phyloP scores from a whole-genome alignment of 1,284 basidiomycete species.

The Marasmius oreades region DNA sequence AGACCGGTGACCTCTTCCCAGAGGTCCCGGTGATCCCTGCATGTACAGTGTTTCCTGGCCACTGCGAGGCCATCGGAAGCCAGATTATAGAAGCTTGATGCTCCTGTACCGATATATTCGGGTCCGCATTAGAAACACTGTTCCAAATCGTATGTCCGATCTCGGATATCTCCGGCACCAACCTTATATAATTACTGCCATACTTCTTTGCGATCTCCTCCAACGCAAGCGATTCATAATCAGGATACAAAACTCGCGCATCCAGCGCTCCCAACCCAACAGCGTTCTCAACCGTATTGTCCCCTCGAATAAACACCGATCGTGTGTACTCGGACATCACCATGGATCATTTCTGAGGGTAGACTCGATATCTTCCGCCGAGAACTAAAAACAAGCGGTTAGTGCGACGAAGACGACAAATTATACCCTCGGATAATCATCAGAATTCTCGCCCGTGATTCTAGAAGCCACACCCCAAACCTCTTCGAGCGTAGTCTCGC shows the following conservation, averaged over 20 bases:
- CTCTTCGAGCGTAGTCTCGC: background rate
- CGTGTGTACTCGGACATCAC: background rate
- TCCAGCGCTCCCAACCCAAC: background rate
- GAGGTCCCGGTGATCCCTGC: too few relatives aligned
- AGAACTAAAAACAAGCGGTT: too few relatives aligned
- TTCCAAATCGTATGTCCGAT: too few relatives aligned
- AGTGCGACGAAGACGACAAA: too few relatives aligned
- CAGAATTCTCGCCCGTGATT: background rate
- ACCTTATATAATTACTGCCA: too few relatives aligned
- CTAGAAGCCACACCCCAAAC: background rate
- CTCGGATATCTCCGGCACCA: too few relatives aligned
- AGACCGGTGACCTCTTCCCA: too few relatives aligned
- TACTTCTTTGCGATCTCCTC: background rate
- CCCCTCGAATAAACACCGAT: background rate
- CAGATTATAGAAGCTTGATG: too few relatives aligned
- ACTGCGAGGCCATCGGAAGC: too few relatives aligned
- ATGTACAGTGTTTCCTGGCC: too few relatives aligned
- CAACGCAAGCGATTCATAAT: background rate
- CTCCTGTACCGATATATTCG: too few relatives aligned
- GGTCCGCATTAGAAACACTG: too few relatives aligned
- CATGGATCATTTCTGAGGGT: background rate
- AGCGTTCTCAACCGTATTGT: constrained; percentile 3
- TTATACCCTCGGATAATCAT: background rate
- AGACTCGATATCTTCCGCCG: background rate
- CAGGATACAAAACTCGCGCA: background rate